phyloP scores from a whole-genome alignment of 2,329 filamentous ascomycete genomes.

The Beauveria medogensis region DNA sequence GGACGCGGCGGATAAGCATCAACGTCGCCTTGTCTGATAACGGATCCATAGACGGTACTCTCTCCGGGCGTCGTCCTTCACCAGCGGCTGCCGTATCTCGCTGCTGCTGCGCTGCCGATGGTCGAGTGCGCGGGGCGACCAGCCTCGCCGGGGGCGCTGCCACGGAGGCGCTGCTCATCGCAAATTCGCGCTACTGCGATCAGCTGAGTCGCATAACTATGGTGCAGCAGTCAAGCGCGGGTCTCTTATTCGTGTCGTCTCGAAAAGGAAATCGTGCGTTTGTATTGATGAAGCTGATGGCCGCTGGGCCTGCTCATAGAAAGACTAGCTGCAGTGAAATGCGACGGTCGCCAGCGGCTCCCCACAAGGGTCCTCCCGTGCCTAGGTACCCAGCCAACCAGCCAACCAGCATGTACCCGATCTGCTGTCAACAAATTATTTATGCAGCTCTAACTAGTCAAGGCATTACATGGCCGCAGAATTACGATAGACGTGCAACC shows the following conservation, averaged over 20 bases:
- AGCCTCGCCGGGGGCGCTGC: constrained; percentile 6
- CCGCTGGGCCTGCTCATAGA: background rate
- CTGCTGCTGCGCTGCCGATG: constrained; percentile 15
- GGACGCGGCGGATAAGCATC: constrained; percentile 70
- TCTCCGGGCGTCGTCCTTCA: constrained; percentile 24
- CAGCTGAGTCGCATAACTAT: background rate
- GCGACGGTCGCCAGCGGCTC: background rate
- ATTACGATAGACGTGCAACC: background rate
- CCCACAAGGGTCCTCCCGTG: background rate
- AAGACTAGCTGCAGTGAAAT: background rate
- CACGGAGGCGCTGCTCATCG: constrained; percentile 5
- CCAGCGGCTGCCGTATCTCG: constrained; percentile 17
- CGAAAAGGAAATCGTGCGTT: background rate
- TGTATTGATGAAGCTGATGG: background rate
- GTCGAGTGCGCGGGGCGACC: constrained; percentile 9
- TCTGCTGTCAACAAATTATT: background rate
- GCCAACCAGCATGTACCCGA: too few relatives aligned
- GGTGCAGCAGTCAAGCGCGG: background rate
- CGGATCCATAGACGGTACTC: constrained; percentile 36
- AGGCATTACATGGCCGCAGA: background rate
- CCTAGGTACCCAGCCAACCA: background rate
- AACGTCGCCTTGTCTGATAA: constrained; percentile 72
- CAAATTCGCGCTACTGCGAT: background rate
- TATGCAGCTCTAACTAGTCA: background rate
- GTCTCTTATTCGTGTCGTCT: background rate